phyloP scores from a whole-genome alignment of 306 rosid species.

The Rubus parviflorus region DNA sequence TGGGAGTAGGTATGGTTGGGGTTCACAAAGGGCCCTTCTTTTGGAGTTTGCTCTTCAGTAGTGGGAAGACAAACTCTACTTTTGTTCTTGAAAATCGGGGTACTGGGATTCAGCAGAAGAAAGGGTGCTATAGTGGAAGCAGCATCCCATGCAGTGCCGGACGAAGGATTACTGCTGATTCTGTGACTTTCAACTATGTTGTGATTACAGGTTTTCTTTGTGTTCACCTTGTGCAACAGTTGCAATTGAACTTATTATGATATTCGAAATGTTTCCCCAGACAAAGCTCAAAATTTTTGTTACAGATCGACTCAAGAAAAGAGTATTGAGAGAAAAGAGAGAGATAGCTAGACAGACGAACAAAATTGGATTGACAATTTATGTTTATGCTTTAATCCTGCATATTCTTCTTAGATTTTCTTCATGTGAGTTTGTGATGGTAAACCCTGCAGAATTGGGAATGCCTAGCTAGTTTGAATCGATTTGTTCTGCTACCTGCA shows the following conservation, averaged over 20 bases:
- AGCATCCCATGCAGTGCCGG: constrained; percentile 63
- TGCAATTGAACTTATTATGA: constrained; percentile 22
- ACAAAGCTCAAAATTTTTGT: constrained; percentile 19
- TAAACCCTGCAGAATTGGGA: not conserved
- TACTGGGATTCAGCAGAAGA: constrained; percentile 65
- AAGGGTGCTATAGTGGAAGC: constrained; percentile 89
- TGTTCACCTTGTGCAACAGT: constrained; percentile 31
- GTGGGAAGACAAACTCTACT: constrained; percentile 63
- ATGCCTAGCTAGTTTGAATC: not conserved
- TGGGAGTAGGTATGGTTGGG: constrained; percentile 80
- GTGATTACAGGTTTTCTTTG: constrained; percentile 24
- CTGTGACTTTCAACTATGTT: constrained; percentile 21
- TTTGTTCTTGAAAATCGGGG: constrained; percentile 88
- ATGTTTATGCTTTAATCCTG: not conserved
- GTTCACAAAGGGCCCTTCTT: constrained; percentile 69
- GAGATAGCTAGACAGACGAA: not conserved
- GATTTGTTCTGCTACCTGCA: not conserved
- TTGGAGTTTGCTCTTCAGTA: constrained; percentile 78
- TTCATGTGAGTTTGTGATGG: not conserved
- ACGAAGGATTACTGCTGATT: constrained; percentile 21
- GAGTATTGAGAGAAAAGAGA: not conserved
- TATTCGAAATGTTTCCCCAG: constrained; percentile 16
- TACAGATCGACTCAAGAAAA: not conserved
- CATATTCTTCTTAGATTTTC: not conserved
- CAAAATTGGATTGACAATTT: not conserved